Evolutionary conservation across 116 monocot genomes (phyloP), one percentile per base, ranked within the genome.

Genomic region (Zostera marina): DNA sequence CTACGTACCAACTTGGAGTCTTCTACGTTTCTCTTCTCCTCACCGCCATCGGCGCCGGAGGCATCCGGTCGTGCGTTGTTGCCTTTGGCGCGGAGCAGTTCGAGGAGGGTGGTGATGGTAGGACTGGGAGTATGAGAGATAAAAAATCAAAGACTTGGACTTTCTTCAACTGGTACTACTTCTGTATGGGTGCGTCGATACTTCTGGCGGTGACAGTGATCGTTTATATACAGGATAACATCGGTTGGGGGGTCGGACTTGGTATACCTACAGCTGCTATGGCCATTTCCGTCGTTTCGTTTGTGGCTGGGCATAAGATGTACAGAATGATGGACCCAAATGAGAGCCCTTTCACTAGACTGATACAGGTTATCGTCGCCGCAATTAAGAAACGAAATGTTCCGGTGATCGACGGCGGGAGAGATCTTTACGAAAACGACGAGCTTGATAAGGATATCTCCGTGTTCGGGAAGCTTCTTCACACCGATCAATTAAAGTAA

Each of bases 21-120:
- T 70, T 93, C 63, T 87, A 93, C 59, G 42, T 26, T n/a, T 83
- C 93, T 15, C 79, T 93, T 58, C 56, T 79, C n/a, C 62, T 69
- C 41, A 83, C 81, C 3, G 61, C 83, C 8, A 20, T 80, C 41
- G 85, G 91, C 19, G 72, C 87, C 17, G 93, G 87, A 39, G 87
- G 87, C 15, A 81, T 87, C 70, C 84, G 93, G 10, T 84, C 87
- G 0, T 87, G 87, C 61, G 84, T 87, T 1, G 81, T 79, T 4
- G 68, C 93, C 17, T 87, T 93, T 61, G 93, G 93, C 9, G 93
- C 88, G 3, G 87, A 93, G 72, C 93, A 93, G 62, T 79, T 93
- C 62, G 84, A 78, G 53, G 46, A 43, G 7, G 15, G 32, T 32
- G 55, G 60, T 70, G 77, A 11, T 40, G 22, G 3, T 8, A 39